Evolutionary conservation across 805 yeast species (phyloP), one percentile per base, ranked within the genome.

Genomic region (Starmerella floricola): DNA sequence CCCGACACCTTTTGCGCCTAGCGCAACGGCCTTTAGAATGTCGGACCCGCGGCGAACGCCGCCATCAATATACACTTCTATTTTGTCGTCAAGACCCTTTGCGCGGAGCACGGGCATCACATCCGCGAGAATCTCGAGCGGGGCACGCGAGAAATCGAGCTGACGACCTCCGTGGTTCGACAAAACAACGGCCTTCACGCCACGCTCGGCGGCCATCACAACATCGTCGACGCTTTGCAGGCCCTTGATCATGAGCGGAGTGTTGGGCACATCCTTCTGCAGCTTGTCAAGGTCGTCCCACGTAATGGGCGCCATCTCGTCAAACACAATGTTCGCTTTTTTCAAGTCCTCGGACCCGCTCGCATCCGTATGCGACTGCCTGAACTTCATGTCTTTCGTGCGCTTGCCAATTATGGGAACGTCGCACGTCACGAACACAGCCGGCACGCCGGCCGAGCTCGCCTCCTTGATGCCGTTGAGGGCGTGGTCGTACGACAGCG

Each of bases 141-240:
- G 80, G 0, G 94, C 75, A 15, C 81, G 71, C 0, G 94, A 68
- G 55, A 73, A 81, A 60, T 85, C 95, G 43, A 85, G 64, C 61
- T 84, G 94, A 48, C 95, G 68, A 34, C 95, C 94, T 46, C 95
- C 95, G 62, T 84, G 95, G 58, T 84, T 85, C 2, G 94, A 82
- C 35, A 84, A 55, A 3, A 85, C 83, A 12, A 85, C 79, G 31
- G 87, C 94, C 35, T 75, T 72, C 26, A 73, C 72, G 3, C 91
- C 91, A 51, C 71, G 64, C 48, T 80, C 79, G 6, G 74, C 74
- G 0, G 94, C 94, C 50, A 65, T 60, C 15, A 83, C 56, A 0
- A 79, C 85, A 56, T 85, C 95, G 48, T 81, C 88, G 18, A 72
- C 74, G 31, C 87, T 64, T 60, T 83, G 93, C 15, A 84, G 77